Base-by-base conservation (phyloP, 352 stramenopile genomes). In the Pythium utonaiense region DNA sequence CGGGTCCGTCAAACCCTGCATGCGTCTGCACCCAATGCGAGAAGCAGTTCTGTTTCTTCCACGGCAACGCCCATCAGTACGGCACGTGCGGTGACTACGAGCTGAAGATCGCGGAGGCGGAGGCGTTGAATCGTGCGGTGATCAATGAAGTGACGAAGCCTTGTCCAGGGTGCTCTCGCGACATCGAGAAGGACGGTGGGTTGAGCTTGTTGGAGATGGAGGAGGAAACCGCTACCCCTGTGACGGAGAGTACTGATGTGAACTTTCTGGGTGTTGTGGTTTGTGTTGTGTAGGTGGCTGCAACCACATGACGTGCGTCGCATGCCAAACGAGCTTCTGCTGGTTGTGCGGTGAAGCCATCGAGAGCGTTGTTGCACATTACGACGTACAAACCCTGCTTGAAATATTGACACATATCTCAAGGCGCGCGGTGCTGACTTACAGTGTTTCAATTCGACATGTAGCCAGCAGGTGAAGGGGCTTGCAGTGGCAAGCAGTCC, bases 231-330 rank as follows among this genome's bases (percentile, higher is more conserved):
- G n/a, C n/a, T n/a, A n/a, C n/a, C n/a, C n/a, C n/a, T n/a, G n/a
- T n/a, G n/a, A n/a, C n/a, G n/a, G n/a, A n/a, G n/a, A n/a, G n/a
- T n/a, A n/a, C n/a, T n/a, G n/a, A n/a, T n/a, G n/a, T n/a, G n/a
- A n/a, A n/a, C n/a, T n/a, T n/a, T n/a, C n/a, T n/a, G n/a, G n/a
- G n/a, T n/a, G n/a, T n/a, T n/a, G n/a, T n/a, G n/a, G n/a, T n/a
- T n/a, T n/a, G n/a, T n/a, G n/a, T n/a, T n/a, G n/a, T 16, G 42
- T 51, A 66, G 60, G 51, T 6, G 60, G 60, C 2, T 66, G 60
- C 42, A 60, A 66, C 52, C 60, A 66, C 52, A 66, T 66, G 60
- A 66, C 51, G 52, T 66, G 60, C 19, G 34, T 61, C 8, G 45
- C 24, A 27, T 66, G 60, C 14, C 6, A 49, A 7, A 61, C 60